Evolutionary conservation across 331 rosid species (phyloP), one percentile per base, ranked within the genome.

Genomic region (Saraca asoca): DNA sequence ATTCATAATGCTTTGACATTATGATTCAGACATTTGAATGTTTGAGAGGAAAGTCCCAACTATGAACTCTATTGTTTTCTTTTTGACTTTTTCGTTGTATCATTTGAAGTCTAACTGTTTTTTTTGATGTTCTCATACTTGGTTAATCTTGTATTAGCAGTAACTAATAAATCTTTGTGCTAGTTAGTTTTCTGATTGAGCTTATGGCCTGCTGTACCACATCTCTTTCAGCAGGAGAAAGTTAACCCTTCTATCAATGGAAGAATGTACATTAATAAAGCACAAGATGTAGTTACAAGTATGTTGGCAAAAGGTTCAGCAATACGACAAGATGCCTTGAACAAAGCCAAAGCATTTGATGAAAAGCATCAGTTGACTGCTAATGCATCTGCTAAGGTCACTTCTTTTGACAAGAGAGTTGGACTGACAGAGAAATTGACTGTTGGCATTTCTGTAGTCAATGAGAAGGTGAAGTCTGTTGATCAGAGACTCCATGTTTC

Each of bases 341-440:
- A 79, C 81, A 91, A 85, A 79, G 96, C 96, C 58, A 91, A 89
- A 85, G 91, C 96, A 73, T 91, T 91, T 83, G 96, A 91, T 68
- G 96, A 89, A 71, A 91, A 89, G 71, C 98, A 91, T 83, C 87
- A 64, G 55, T 79, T 91, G 75, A 80, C 75, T 46, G 90, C 96
- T 15, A 87, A 87, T 85, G 98, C 96, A 54, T 89, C 96, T 59
- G 96, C 85, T 29, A 91, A 79, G 82, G 98, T 87, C 56, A 51
- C 50, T 77, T 89, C 95, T 64, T 85, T 91, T 71, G 96, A 89
- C 81, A 83, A 58, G 85, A 87, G 85, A 75, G 92, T 89, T 37
- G 87, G 96, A 66, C 81, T 91, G 68, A 78, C 95, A 2, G 93
- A 91, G 78, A 91, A 89, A 64, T 82, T 80, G 70, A 89, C 93